These are phyloP conservation scores for Diversispora eburnea DNA, from an alignment of 192 early-diverging fungal species.

Conservation along the genomic window DNA sequence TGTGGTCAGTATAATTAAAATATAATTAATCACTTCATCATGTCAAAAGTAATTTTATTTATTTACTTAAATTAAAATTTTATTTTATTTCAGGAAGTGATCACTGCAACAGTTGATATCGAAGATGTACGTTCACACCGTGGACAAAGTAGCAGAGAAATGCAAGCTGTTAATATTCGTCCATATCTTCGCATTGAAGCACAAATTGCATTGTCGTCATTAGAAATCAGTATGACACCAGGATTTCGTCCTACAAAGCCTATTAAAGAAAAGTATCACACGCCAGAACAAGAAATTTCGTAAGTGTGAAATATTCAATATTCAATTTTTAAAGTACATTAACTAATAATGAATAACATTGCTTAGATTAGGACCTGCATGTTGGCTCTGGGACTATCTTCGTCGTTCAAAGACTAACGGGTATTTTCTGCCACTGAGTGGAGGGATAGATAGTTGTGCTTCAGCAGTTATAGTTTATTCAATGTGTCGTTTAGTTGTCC, in stretches of 20 bases:
- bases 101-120: constrained; percentile 87
- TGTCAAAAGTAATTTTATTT: not conserved
- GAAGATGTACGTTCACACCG: constrained; percentile 84
- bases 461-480: constrained; percentile 84
- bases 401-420: constrained; percentile 84
- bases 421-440: constrained; percentile 93
- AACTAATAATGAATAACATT: not conserved
- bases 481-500: constrained; percentile 82
- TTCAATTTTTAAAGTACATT: not conserved
- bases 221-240: constrained; percentile 38
- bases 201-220: constrained; percentile 50
- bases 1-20: constrained; percentile 60
- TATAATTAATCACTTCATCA: no score
- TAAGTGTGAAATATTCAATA: constrained; percentile 25
- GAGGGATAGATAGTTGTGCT: constrained; percentile 96
- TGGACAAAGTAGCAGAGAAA: constrained; percentile 63
- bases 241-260: constrained; percentile 49
- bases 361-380: constrained; percentile 83
- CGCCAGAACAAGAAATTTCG: constrained; percentile 88
- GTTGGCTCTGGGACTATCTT: constrained; percentile 99
- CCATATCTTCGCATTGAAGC: constrained; percentile 69
- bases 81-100: constrained; percentile 65
- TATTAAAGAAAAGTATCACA: constrained; percentile 54
- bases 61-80: constrained; percentile 2
- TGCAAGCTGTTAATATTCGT: constrained; percentile 66